Percentiles rank a stretch among this genome's conserved stretches.
Evolutionary conservation across 75 land plant species (phyloP).

Genomic region (Ceratopteris richardii): DNA sequence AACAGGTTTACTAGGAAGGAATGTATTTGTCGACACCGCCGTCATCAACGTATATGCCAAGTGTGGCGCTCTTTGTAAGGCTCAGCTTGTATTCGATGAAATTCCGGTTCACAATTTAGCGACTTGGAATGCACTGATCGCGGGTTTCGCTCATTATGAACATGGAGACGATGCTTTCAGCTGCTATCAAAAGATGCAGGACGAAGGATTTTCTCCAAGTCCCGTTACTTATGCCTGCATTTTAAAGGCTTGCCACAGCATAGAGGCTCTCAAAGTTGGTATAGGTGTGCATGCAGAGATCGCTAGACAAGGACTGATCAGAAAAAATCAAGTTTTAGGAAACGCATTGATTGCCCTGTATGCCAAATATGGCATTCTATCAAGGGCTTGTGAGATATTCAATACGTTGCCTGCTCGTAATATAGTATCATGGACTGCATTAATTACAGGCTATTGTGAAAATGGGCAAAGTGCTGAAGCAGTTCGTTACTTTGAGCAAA

Average conservation of each 20-base stretch:
- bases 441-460: conserved; percentile 35
- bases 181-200: conserved; percentile 29
- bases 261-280: conserved; percentile 19
- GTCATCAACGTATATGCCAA: conserved; percentile 33
- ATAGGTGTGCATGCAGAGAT: conserved; percentile 13
- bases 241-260: conserved; percentile 19
- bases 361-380: conserved; percentile 30
- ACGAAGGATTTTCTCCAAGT: conserved; percentile 12
- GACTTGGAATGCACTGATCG: conserved; percentile 38
- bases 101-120: conserved; percentile 27
- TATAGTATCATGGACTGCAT: conserved; percentile 37
- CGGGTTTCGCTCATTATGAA: conserved; percentile 18
- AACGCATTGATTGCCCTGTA: conserved; percentile 39
- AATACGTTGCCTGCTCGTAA: conserved; percentile 14
- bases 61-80: conserved; percentile 11
- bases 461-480: conserved; percentile 22
- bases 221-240: conserved; percentile 23
- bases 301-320: conserved; percentile 11
- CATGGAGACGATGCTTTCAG: conserved; percentile 16
- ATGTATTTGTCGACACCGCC: conserved; percentile 21
- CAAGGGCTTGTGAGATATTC: conserved; percentile 21
- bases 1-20: conserved; percentile 14
- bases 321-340: conserved; percentile 11
- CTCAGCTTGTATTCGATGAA: conserved; percentile 33
- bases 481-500: conserved; percentile 25